phyloP scores from a whole-genome alignment of 768 basidiomycete genomes.

The Mycena crocata region DNA sequence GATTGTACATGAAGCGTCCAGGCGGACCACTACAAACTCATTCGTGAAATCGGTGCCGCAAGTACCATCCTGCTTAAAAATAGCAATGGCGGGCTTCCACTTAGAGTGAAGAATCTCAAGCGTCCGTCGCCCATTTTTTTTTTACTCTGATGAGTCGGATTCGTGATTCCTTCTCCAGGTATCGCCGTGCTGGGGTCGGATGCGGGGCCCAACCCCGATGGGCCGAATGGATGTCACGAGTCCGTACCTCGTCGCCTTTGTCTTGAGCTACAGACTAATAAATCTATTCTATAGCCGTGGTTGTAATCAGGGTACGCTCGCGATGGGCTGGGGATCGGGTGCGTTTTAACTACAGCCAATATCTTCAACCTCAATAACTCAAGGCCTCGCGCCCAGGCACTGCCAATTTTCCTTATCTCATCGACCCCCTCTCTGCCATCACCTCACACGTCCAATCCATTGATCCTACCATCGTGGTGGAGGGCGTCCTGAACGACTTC shows the following conservation, averaged over 20 bases:
- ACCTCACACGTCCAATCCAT: conserved; percentile 39
- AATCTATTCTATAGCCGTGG: conserved; percentile 40
- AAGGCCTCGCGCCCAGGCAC: conserved; percentile 51
- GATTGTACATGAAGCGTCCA: too few relatives aligned
- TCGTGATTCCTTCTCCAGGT: too few relatives aligned
- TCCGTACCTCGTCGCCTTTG: background rate
- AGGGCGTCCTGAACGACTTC: conserved; percentile 44
- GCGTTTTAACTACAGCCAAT: background rate
- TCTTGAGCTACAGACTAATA: too few relatives aligned
- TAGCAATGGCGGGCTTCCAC: conserved; percentile 54
- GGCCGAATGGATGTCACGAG: conserved; percentile 48
- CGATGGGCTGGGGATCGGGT: conserved; percentile 47
- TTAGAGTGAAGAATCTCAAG: conserved; percentile 51
- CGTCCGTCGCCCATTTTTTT: too few relatives aligned
- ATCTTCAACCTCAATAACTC: background rate
- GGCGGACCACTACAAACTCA: conserved; percentile 51
- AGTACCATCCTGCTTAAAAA: conserved; percentile 77
- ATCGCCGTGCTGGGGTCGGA: conserved; percentile 53
- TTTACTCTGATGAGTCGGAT: too few relatives aligned
- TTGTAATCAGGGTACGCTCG: conserved; percentile 54
- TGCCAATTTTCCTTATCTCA: conserved; percentile 47
- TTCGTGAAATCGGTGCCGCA: conserved; percentile 69
- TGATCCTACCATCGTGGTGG: conserved; percentile 33
- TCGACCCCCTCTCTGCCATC: conserved; percentile 37
- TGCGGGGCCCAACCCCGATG: conserved; percentile 48